Percentiles rank a stretch among this genome's conserved stretches.
Conservation (phyloP, 306 rosid genomes). For the Vicia faba region DNA sequence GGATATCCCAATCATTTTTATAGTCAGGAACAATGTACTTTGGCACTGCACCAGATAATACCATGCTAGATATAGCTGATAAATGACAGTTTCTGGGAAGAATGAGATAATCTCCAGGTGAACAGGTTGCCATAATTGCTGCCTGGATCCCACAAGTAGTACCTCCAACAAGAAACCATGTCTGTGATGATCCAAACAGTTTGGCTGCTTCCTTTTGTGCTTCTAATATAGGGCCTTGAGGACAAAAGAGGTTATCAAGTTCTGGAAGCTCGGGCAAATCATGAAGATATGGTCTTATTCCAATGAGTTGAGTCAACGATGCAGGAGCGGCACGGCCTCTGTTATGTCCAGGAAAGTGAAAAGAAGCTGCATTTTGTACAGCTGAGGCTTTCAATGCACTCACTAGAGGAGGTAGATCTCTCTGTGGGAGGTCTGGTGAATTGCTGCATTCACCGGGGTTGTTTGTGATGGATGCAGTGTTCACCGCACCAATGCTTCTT, state of each 20-base stretch:
- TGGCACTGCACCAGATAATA: conserved; percentile 80
- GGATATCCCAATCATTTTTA: conserved; percentile 69
- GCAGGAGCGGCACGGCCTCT: conserved; percentile 87
- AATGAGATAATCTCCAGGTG: conserved; percentile 69
- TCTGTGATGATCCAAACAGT: conserved; percentile 71
- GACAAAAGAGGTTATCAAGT: conserved; percentile 80
- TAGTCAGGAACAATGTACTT: conserved; percentile 77
- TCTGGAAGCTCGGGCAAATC: conserved; percentile 83
- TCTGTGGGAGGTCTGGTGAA: conserved; percentile 31
- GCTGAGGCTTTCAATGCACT: conserved; percentile 74
- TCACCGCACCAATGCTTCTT: too few species aligned
- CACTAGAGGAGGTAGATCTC: conserved; percentile 59
- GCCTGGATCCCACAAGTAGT: conserved; percentile 94
- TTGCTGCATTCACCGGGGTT: conserved; percentile 25
- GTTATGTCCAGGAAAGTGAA: conserved; percentile 95
- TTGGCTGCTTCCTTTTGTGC: conserved; percentile 82
- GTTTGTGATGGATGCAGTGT: too few species aligned
- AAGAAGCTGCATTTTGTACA: conserved; percentile 57
- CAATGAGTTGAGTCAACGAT: conserved; percentile 67
- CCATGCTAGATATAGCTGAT: conserved; percentile 78
- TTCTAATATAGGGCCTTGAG: conserved; percentile 74
- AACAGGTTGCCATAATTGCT: conserved; percentile 80
- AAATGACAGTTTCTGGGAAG: conserved; percentile 81
- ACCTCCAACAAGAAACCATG: conserved; percentile 97
- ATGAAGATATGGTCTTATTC: conserved; percentile 60